phyloP scores from a whole-genome alignment of 2,329 filamentous ascomycete genomes.

The Macroventuria anomochaeta region DNA sequence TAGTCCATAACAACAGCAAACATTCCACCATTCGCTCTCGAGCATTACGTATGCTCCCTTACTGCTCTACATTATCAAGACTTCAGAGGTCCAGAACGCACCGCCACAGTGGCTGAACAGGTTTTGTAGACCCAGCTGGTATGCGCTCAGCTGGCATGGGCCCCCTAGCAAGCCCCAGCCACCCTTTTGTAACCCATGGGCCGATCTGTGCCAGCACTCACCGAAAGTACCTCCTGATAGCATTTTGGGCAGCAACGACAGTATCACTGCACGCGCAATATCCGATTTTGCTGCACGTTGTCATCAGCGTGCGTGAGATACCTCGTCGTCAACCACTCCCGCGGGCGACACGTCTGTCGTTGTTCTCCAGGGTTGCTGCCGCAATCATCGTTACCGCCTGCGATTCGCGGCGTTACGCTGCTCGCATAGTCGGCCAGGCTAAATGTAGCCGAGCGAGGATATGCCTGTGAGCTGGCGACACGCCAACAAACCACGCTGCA shows the following conservation, averaged over 20 bases:
- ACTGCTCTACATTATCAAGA: not conserved
- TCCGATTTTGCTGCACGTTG: conserved; percentile 21
- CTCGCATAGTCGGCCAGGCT: conserved; percentile 40
- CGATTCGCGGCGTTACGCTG: conserved; percentile 41
- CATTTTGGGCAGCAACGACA: conserved; percentile 14
- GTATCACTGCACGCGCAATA: conserved; percentile 3
- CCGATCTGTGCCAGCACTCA: conserved; percentile 18
- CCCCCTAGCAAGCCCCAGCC: conserved; percentile 11
- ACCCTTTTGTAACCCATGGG: conserved; percentile 11
- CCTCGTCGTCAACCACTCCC: conserved; percentile 33
- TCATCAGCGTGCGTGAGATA: conserved; percentile 36
- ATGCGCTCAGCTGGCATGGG: conserved; percentile 13
- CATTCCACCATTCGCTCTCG: not conserved
- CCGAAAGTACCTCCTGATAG: conserved; percentile 13
- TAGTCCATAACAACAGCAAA: not conserved
- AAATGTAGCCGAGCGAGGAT: conserved; percentile 22
- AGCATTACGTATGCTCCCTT: conserved; percentile 3
- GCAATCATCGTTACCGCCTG: conserved; percentile 15
- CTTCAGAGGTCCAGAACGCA: conserved; percentile 7
- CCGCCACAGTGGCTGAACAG: conserved; percentile 19
- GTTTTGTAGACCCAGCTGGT: conserved; percentile 10
- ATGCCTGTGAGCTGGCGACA: conserved; percentile 43
- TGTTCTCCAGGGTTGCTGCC: conserved; percentile 29
- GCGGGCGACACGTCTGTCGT: conserved; percentile 39
- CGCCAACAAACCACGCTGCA: conserved; percentile 32